Base-by-base conservation (phyloP, 2,329 filamentous ascomycete genomes). In the Hansfordia pulvinata region DNA sequence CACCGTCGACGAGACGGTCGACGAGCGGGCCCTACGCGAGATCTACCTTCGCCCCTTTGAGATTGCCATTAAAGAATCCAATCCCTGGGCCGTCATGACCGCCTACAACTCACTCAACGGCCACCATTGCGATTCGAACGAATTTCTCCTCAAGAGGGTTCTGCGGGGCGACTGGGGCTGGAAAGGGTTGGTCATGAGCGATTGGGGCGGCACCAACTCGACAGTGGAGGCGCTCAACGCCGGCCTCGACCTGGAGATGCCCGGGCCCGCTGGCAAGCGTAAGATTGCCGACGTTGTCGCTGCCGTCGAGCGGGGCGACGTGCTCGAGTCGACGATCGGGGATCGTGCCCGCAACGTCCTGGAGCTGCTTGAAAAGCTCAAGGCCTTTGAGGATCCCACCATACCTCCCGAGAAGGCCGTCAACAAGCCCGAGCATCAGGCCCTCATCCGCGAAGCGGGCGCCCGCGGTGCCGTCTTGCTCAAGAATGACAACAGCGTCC, bases 381-480 rank as follows among this genome's bases (percentile, higher is more conserved):
- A 40, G 21, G 33, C 34, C 1, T 29, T 36, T 3, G 35, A 40
- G 16, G 30, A 40, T 10, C 19, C 31, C 1, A 29, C 34, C 3
- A 41, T 44, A 14, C 38, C 38, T 10, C 30, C 30, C 1, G 44
- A 42, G n/a, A 37, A 41, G n/a, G 44, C 47, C 28, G 36, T 35
- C 11, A 38, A 50, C 23, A 43, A 40, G 28, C 49, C 48, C 3
- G 46, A 53, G 22, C 36, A 43, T 26, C 41, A 38, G 15, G 30
- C 34, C 18, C 37, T 74, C 17, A 59, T 72, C 10, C 56, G 69
- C 12, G 54, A 63, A 17, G 50, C 69, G 3, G 67, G 68, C 8
- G 55, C 64, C 0, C 63, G 71, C 30, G 69, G 68, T 0, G 66
- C 76, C 8, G 70, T 77, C 2, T 57, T 78, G 8, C 50, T 78